Base-by-base conservation (phyloP, 2,329 filamentous ascomycete genomes). In the Arthroderma sp. region DNA sequence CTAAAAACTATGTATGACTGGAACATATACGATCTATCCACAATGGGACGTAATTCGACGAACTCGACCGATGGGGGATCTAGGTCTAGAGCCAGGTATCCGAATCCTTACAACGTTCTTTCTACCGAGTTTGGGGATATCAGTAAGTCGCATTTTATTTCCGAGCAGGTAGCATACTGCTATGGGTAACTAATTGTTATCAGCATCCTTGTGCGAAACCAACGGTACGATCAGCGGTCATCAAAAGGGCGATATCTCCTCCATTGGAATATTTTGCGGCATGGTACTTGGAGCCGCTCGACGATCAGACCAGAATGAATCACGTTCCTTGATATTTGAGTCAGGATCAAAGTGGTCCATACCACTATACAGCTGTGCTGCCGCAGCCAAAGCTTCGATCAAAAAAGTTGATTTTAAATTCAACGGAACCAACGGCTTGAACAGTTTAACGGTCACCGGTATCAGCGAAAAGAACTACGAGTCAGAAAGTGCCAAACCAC, bases 351-450 rank as follows among this genome's bases (percentile, higher is more conserved):
- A 55, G 32, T 74, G 69, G 68, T 61, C 62, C 1, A 53, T 62
- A 4, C 61, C 66, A 0, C 45, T 73, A 0, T 70, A 71, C 46
- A 57, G 59, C 0, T 74, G 70, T 48, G 67, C 68, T 1, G 62
- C 61, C 0, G 53, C 65, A 0, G 49, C 64, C 3, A 64, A 64
- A 40, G 69, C 69, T 2, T 62, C 58, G 1, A 59, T 74, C 45
- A 72, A 72, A 49, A 66, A 62, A 0, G 66, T 70, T 5, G 53
- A 55, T 0, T 71, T 74, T 48, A 49, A 53, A 2, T 62, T 57
- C 49, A 72, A 72, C 48, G 63, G 62, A 2, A 68, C 65, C 0
- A 50, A 57, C 8, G 57, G 53, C 5, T 47, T 72, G 0, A 50
- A 54, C 6, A 55, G 55, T 2, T 52, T 73, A 0, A 50, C 49